Conservation (phyloP, 2,329 filamentous ascomycete species). For the Byssochlamys sp. region DNA sequence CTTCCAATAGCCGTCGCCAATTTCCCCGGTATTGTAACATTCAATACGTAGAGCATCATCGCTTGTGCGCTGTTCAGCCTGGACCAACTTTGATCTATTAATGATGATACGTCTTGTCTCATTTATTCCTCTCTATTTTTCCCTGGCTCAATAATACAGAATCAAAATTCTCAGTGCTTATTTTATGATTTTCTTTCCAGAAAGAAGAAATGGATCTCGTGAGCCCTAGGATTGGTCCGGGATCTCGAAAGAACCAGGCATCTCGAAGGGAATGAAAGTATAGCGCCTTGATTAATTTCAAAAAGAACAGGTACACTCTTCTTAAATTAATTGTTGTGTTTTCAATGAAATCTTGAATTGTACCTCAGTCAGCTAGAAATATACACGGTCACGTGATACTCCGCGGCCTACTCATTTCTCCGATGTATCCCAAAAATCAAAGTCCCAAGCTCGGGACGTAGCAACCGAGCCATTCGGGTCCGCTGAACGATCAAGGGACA, state of each 20-base stretch:
- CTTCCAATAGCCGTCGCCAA: neutral
- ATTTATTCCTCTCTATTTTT: no score
- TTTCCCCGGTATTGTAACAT: neutral
- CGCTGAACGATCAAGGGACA: neutral
- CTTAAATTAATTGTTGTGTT: no score
- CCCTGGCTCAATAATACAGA: no score
- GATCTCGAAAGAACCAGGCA: no score
- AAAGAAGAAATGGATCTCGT: no score
- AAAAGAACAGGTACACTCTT: no score
- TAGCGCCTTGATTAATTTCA: no score
- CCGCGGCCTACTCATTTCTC: conserved; percentile 14
- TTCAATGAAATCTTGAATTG: no score
- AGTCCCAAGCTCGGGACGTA: conserved; percentile 5
- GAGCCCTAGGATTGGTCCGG: no score
- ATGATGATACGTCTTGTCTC: neutral
- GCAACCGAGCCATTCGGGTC: conserved; percentile 2
- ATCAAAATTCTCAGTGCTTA: no score
- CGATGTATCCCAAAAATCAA: conserved; percentile 12
- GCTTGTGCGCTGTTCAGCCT: neutral
- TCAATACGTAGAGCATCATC: neutral
- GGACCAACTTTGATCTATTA: neutral
- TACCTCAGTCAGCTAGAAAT: neutral
- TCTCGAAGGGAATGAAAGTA: no score
- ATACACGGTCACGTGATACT: conserved; percentile 11
- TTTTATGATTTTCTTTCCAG: no score